Conservation (phyloP, 2,329 filamentous ascomycete species). For the Zymoseptoria pseudotritici region DNA sequence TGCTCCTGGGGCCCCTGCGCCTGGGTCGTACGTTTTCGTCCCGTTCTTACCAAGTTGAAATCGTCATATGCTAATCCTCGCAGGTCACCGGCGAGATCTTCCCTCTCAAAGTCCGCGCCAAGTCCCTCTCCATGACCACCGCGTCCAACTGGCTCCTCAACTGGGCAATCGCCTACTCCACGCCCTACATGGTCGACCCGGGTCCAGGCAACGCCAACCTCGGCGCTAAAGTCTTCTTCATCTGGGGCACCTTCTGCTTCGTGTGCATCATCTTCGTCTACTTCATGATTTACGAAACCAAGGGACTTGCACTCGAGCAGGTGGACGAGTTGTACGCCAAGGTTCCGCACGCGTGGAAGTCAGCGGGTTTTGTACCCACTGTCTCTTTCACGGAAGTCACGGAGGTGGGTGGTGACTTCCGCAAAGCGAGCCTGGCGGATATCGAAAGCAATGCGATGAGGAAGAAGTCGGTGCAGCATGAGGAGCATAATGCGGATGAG, state of each 20-base stretch:
- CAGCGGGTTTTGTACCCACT: constrained; percentile 43
- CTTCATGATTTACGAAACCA: constrained; percentile 66
- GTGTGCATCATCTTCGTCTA: constrained; percentile 43
- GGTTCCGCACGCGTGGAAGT: constrained; percentile 52
- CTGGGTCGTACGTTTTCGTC: constrained; percentile 39
- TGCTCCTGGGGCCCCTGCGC: constrained; percentile 30
- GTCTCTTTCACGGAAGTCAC: constrained; percentile 41
- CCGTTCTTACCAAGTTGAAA: constrained; percentile 40
- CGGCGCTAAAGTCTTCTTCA: constrained; percentile 50
- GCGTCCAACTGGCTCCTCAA: constrained; percentile 52
- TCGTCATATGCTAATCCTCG: neutral
- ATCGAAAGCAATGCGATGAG: constrained; percentile 27
- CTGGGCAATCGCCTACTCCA: constrained; percentile 73
- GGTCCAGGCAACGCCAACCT: constrained; percentile 63
- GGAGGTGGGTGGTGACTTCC: constrained; percentile 27
- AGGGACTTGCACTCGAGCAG: constrained; percentile 73
- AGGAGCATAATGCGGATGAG: constrained; percentile 13
- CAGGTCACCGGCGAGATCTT: constrained; percentile 28
- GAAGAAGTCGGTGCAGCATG: constrained; percentile 29
- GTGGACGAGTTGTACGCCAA: constrained; percentile 72
- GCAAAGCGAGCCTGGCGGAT: constrained; percentile 26
- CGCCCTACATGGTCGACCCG: constrained; percentile 59
- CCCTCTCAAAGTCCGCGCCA: constrained; percentile 31
- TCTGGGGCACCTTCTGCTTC: constrained; percentile 52
- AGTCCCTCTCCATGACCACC: constrained; percentile 32